Base-by-base conservation (phyloP, 805 yeast species). In the Saccharomycopsis synnaedendra region DNA sequence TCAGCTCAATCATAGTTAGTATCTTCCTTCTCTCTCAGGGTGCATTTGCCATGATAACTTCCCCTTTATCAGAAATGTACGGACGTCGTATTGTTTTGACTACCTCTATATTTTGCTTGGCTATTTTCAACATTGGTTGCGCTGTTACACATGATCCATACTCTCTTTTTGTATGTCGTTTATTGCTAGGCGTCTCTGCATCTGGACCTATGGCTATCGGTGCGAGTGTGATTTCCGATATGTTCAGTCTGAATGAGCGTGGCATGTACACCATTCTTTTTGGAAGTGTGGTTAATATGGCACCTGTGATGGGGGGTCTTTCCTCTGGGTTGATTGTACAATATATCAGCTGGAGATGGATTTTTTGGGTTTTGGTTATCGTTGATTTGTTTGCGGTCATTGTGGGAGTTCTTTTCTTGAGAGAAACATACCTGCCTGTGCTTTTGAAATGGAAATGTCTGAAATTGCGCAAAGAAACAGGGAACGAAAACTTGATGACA, bases 1-100 rank as follows among this genome's bases (percentile, higher is more conserved):
- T 78, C 2, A 63, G 70, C 41, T 67, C 80, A 0, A 63, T 80
- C 53, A 74, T 76, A 32, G 80, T 82, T 3, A 74, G 84, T 0
- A 70, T 82, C 35, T 80, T 77, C 67, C 71, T 82, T n/a, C 67
- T 80, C 55, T 85, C 87, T 1, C 70, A 85, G 71, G 86, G 85
- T 0, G 52, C 76, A 27, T 82, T 82, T 8, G 86, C 88, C 2
- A 61, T 82, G 44, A 56, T 82, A 33, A 65, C 80, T 49, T 82
- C 85, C 1, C 89, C 89, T 2, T 56, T 83, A 8, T 75, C 83
- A 41, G 90, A 83, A 57, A 67, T 78, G 50, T 71, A 74, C 52
- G 90, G 89, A 3, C 64, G 89, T 39, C 67, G 70, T 49, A 59
- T 70, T 3, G 82, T 84, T 4, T 70, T 80, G 49, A 70, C 75